These are phyloP conservation scores for Hevea brasiliensis DNA, from an alignment of 345 rosid genomes.

Conservation along the genomic window DNA sequence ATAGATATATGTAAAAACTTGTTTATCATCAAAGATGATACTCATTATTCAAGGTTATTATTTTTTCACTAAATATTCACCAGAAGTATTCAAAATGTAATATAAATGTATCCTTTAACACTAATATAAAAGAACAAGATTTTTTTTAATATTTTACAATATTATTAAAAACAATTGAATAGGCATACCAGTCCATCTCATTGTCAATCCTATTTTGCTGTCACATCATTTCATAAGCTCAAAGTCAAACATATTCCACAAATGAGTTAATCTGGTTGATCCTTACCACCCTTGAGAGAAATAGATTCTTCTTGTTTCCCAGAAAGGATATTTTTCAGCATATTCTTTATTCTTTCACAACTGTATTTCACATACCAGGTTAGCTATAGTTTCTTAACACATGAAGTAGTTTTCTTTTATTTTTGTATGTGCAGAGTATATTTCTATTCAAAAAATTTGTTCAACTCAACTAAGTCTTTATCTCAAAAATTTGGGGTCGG, in stretches of 20 bases:
- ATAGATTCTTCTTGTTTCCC: no score
- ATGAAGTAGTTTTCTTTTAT: background rate
- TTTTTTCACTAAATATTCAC: background rate
- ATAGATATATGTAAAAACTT: no score
- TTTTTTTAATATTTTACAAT: no score
- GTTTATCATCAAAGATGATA: no score
- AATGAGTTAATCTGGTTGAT: background rate
- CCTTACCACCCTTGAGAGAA: background rate
- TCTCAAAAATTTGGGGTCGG: no score
- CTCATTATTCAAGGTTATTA: no score
- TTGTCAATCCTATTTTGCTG: background rate
- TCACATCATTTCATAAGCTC: background rate
- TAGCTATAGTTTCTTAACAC: no score
- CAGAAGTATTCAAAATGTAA: background rate
- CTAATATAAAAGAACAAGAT: no score
- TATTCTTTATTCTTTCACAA: background rate
- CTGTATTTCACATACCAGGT: background rate
- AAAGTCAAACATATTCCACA: background rate
- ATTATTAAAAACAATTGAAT: background rate
- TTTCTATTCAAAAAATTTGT: background rate
- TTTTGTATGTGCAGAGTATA: background rate
- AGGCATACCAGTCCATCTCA: background rate
- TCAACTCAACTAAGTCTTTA: no score
- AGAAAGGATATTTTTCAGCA: background rate
- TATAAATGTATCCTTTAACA: no score